Percentiles rank a stretch among this genome's conserved stretches.
These are phyloP conservation scores for Colletotrichum paranaense DNA, from an alignment of 2,329 filamentous ascomycete genomes.

Conservation along the genomic window DNA sequence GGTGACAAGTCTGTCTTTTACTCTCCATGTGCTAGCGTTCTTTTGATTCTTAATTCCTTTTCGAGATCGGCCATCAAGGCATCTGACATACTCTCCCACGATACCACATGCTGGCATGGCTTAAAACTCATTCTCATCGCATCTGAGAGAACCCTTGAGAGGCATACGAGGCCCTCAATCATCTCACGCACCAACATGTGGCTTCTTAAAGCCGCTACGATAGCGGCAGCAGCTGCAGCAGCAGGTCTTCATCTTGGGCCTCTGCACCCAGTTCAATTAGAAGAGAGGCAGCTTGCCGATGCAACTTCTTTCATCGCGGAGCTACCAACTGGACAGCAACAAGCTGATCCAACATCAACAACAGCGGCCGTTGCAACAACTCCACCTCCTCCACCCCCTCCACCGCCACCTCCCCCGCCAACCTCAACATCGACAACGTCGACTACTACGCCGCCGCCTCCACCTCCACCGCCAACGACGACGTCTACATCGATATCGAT, in stretches of 20 bases:
- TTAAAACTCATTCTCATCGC: conserved; percentile 9
- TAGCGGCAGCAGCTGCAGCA: conserved; percentile 19
- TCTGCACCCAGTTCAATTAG: background rate
- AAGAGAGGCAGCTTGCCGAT: background rate
- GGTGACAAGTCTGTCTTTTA: background rate
- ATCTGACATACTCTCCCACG: background rate
- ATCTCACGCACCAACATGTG: conserved; percentile 15
- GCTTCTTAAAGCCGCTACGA: conserved; percentile 17
- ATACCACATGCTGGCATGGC: conserved; percentile 31
- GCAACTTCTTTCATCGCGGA: conserved; percentile 29
- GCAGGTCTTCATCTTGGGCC: conserved; percentile 22
- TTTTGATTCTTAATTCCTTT: background rate
- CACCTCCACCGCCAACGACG: conserved; percentile 5
- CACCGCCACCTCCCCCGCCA: background rate
- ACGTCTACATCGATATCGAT: background rate
- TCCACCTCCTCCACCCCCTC: conserved; percentile 4
- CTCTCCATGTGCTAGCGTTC: background rate
- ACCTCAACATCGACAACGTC: background rate
- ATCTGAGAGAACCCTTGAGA: background rate
- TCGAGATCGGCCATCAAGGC: background rate
- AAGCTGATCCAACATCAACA: background rate
- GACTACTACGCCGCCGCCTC: conserved; percentile 2
- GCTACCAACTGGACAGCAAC: conserved; percentile 6
- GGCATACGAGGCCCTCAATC: background rate
- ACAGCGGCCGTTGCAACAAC: background rate